Evolutionary conservation across 345 rosid species (phyloP).

Genomic region (Psidium friedrichsthalianum): DNA sequence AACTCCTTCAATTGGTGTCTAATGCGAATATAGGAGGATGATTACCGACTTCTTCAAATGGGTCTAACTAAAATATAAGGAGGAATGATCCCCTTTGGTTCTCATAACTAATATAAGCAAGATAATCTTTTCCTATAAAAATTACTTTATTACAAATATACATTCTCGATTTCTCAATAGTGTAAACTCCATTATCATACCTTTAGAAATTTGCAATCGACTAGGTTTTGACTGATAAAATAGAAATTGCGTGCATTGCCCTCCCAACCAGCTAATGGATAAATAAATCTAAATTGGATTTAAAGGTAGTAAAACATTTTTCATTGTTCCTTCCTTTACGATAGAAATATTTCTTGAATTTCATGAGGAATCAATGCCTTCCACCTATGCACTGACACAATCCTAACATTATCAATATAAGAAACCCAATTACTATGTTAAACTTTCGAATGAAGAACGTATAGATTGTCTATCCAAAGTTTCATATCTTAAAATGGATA

Average conservation of each 20-base stretch:
- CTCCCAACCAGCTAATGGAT: not conserved
- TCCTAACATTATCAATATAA: not conserved
- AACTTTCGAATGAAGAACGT: not conserved
- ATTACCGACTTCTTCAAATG: not conserved
- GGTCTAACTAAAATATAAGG: not conserved
- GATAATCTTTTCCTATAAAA: not conserved
- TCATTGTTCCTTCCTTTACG: not conserved
- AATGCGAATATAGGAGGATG: not conserved
- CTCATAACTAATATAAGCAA: not conserved
- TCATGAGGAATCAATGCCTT: not conserved
- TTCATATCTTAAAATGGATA: not conserved
- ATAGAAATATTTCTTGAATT: not conserved
- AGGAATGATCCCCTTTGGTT: not conserved
- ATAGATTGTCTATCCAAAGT: not conserved
- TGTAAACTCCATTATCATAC: not conserved
- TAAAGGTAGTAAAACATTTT: not conserved
- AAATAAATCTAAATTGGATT: not conserved
- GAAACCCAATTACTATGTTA: not conserved
- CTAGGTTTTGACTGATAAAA: not conserved
- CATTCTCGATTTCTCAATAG: not conserved
- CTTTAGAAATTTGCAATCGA: not conserved
- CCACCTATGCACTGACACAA: not conserved
- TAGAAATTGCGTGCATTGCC: not conserved
- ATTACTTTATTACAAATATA: not conserved
- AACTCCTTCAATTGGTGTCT: not conserved